phyloP scores from a whole-genome alignment of 179 eudicot species.

The Drosera spatulata region DNA sequence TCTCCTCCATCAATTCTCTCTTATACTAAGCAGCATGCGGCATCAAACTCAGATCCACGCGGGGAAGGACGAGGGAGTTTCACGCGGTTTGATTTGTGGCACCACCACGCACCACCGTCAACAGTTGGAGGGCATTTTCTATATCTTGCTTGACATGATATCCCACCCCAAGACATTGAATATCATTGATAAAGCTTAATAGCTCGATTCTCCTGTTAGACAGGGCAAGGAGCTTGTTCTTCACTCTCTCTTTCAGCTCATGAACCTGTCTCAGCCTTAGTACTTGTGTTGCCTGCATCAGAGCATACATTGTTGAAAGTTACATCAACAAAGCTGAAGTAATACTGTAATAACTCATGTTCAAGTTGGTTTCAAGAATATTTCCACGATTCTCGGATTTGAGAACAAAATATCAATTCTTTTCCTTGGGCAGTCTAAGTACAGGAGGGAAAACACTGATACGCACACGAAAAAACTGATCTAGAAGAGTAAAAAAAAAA shows the following conservation, averaged over 20 bases:
- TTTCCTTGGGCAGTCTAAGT: background rate
- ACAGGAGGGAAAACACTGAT: background rate
- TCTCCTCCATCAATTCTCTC: too few relatives aligned
- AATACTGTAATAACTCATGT: background rate
- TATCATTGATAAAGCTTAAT: conserved; percentile 17
- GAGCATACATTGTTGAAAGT: background rate
- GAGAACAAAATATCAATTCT: background rate
- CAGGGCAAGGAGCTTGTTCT: background rate
- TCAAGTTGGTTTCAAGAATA: background rate
- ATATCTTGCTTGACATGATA: conserved; percentile 26
- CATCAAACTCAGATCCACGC: conserved; percentile 6
- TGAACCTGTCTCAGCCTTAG: background rate
- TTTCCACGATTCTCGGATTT: background rate
- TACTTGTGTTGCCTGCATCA: background rate
- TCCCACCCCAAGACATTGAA: conserved; percentile 21
- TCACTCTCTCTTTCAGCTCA: background rate
- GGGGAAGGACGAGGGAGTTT: background rate
- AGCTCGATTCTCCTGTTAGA: background rate
- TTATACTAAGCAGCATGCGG: conserved; percentile 26
- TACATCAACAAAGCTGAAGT: background rate
- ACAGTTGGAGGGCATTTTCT: conserved; percentile 2
- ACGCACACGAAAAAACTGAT: too few relatives aligned
- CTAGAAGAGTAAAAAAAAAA: too few relatives aligned
- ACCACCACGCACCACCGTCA: too few relatives aligned
- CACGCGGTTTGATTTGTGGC: too few relatives aligned